Base-by-base conservation (phyloP, 208 protist species). In the Trypanosoma lewisi region DNA sequence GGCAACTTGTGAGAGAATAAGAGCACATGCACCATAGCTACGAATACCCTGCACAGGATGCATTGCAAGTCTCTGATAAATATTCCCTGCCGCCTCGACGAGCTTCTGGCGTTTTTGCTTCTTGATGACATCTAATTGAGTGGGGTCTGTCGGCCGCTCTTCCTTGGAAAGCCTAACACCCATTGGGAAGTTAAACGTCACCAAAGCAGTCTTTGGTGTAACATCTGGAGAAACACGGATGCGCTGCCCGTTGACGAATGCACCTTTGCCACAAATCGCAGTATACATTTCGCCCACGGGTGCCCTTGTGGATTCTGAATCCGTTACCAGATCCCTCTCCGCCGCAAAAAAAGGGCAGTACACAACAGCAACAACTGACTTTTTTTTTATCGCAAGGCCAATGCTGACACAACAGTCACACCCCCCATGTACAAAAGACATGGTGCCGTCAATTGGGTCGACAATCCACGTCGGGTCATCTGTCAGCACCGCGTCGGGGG, bases 351-450 rank as follows among this genome's bases (percentile, higher is more conserved):
- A 87, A 0, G 87, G 87, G 17, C 71, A 82, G 39, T 83, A 87
- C n/a, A 91, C 70, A 23, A 92, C 85, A 0, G 77, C 84, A 21
- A 94, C 58, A 16, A 91, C 70, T 14, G 85, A 66, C 48, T 73
- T 30, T 58, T 72, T 77, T 12, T 74, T 63, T 39, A 78, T 69
- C 0, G 79, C 69, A 21, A 94, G 74, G 2, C 78, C 84, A 37
- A 94, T 90, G 60, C 76, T 85, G 44, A 91, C 67, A 70, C 82
- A 90, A 70, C 85, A 91, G 67, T 94, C 87, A 7, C 73, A 80
- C 31, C 78, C 33, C 16, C 82, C 78, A 59, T 94, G 87, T 6
- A 84, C 63, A 70, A 94, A 94, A 1, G 74, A 83, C 67, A 83
- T 82, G 37, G 87, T 87, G 23, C 87, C 85, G 54, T 92, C 81